A percentile compares a stretch with the other conserved stretches of the same genome.
phyloP scores from a whole-genome alignment of 2,329 filamentous ascomycete species.

The Hymenoscyphus infarciens region DNA sequence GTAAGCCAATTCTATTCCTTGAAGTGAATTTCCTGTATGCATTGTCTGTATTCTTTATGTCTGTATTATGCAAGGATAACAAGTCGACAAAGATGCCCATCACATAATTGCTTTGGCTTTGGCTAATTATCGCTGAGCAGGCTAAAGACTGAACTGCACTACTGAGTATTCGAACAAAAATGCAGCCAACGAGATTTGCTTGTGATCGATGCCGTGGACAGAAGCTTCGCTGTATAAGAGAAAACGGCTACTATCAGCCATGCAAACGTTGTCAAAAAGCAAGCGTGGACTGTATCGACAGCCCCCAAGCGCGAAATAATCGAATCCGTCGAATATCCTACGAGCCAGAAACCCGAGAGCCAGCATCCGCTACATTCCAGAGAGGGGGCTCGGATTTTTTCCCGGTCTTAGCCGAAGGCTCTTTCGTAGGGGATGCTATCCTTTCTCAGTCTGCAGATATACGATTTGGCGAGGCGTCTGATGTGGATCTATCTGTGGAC shows the following conservation, averaged over 20 bases:
- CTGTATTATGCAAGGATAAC: background rate
- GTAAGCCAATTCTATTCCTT: too few relatives aligned
- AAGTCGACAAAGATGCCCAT: background rate
- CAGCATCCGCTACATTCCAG: background rate
- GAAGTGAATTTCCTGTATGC: background rate
- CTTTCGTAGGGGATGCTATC: conserved; percentile 1
- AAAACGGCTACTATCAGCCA: background rate
- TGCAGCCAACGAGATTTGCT: conserved; percentile 4
- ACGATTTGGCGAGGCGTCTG: background rate
- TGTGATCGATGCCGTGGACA: conserved; percentile 5
- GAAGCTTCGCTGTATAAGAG: conserved; percentile 7
- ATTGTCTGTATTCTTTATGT: background rate
- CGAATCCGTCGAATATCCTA: background rate
- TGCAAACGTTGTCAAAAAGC: conserved; percentile 7
- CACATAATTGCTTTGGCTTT: background rate
- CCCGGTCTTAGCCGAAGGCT: background rate
- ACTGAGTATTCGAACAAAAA: background rate
- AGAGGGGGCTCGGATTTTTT: background rate
- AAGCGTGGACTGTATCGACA: background rate
- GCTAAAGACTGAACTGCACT: background rate
- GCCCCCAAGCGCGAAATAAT: background rate
- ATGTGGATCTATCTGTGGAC: background rate
- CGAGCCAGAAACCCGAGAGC: background rate
- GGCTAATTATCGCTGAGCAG: background rate
- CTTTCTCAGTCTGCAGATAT: background rate